Percentiles rank a stretch among this genome's conserved stretches.
Evolutionary conservation across 2,329 filamentous ascomycete species (phyloP).

Genomic region (Eurotiales sp.): DNA sequence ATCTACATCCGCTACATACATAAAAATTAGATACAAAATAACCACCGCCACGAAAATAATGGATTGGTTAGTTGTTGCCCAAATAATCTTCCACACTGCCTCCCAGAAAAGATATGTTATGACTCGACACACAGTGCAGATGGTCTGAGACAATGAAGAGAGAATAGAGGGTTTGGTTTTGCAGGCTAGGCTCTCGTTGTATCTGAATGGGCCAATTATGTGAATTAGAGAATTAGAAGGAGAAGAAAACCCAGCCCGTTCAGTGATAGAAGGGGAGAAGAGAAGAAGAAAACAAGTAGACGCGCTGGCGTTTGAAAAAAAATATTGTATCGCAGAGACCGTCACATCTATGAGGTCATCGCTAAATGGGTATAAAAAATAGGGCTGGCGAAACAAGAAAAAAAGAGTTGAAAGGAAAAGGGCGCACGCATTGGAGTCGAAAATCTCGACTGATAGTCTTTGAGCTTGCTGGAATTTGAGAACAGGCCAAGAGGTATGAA

Average conservation of each 20-base stretch:
- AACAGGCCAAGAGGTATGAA: neutral
- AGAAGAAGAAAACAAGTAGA: neutral
- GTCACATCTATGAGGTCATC: conserved; percentile 7
- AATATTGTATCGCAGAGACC: conserved; percentile 10
- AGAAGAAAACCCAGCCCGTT: conserved; percentile 10
- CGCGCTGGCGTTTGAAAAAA: conserved; percentile 10
- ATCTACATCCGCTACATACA: conserved; percentile 1
- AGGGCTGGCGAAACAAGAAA: conserved; percentile 1
- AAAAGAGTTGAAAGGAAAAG: too few species aligned
- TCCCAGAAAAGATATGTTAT: neutral
- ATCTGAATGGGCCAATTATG: conserved; percentile 13
- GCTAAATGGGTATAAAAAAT: conserved; percentile 17
- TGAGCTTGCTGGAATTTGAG: neutral
- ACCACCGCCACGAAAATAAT: neutral
- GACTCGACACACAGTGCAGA: neutral
- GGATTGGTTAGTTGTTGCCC: neutral
- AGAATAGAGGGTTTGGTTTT: neutral
- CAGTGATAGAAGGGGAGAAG: neutral
- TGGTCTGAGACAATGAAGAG: neutral
- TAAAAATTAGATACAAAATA: neutral
- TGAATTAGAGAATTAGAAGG: conserved; percentile 15
- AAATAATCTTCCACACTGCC: neutral
- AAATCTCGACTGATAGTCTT: neutral
- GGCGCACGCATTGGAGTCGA: too few species aligned
- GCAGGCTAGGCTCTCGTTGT: conserved; percentile 7